Conservation (phyloP, 768 basidiomycete genomes). For the Russula vinacea region DNA sequence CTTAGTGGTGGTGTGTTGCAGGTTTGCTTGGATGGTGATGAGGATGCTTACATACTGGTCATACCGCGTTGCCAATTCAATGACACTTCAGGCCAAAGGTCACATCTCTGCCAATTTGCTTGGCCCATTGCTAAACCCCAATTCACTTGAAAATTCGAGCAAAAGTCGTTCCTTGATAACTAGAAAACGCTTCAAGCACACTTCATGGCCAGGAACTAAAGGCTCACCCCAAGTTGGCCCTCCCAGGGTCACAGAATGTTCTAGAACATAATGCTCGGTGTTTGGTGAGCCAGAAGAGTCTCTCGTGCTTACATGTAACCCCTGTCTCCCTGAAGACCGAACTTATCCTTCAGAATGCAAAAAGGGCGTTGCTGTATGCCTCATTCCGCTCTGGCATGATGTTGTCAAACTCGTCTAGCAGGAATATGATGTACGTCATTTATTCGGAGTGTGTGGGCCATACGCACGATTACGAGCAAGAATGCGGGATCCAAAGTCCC, state of each 20-base stretch:
- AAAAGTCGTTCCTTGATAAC: constrained; percentile 48
- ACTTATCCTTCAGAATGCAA: constrained; percentile 51
- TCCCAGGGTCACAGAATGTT: constrained; percentile 53
- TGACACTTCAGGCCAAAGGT: not conserved
- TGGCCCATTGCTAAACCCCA: not conserved
- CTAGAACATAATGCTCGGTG: constrained; percentile 31
- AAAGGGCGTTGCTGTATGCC: constrained; percentile 53
- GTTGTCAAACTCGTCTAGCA: constrained; percentile 55
- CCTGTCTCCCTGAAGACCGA: constrained; percentile 49
- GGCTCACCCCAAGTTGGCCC: constrained; percentile 48
- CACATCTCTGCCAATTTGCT: not conserved
- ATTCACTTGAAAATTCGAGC: constrained; percentile 41
- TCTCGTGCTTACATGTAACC: constrained; percentile 53
- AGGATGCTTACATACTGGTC: not conserved
- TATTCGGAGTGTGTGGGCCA: not conserved
- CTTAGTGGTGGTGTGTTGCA: not conserved
- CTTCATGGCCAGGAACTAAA: not conserved
- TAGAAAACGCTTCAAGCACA: constrained; percentile 26
- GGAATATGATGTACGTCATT: not conserved
- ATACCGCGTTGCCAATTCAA: not conserved
- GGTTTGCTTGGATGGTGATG: not conserved
- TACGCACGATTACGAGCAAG: constrained; percentile 54
- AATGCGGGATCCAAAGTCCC: constrained; percentile 68
- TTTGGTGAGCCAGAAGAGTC: not conserved
- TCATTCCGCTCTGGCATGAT: constrained; percentile 48